Evolutionary conservation across 2,329 filamentous ascomycete genomes (phyloP).

Genomic region (Exutisphaerella laricina): DNA sequence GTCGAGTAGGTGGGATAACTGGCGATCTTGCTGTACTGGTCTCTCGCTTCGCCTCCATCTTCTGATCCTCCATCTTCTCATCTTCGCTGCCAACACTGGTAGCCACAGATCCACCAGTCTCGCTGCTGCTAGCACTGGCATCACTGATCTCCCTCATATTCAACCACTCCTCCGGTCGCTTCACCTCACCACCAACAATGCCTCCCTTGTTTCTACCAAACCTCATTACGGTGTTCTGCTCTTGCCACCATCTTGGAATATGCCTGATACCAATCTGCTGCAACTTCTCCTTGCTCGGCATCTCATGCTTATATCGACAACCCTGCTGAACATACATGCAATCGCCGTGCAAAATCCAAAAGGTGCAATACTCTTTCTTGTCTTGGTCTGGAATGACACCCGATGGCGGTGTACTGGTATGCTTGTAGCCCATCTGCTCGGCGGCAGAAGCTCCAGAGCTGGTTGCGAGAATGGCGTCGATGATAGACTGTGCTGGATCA

Average conservation of each 20-base stretch:
- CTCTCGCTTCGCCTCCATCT: neutral
- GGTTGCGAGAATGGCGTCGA: slow-evolving; percentile 30
- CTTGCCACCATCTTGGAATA: slow-evolving; percentile 53
- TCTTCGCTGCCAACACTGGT: neutral
- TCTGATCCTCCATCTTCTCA: neutral
- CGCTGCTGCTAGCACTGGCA: slow-evolving; percentile 13
- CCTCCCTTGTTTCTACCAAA: slow-evolving; percentile 14
- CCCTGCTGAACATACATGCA: slow-evolving; percentile 83
- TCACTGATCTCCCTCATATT: slow-evolving; percentile 17
- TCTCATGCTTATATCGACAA: slow-evolving; percentile 85
- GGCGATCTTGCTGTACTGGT: neutral
- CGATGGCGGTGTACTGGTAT: slow-evolving; percentile 30
- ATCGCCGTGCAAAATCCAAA: slow-evolving; percentile 81
- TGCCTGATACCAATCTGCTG: slow-evolving; percentile 60
- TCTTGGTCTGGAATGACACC: slow-evolving; percentile 37
- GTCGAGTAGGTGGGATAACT: slow-evolving; percentile 6
- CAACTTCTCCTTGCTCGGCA: slow-evolving; percentile 69
- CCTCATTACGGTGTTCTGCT: slow-evolving; percentile 37
- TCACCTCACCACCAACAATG: slow-evolving; percentile 11
- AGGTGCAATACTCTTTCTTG: slow-evolving; percentile 76
- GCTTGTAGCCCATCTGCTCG: slow-evolving; percentile 26
- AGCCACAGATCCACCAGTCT: slow-evolving; percentile 4
- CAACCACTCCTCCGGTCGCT: slow-evolving; percentile 24
- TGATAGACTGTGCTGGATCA: slow-evolving; percentile 24
- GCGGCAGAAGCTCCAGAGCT: slow-evolving; percentile 25